Evolutionary conservation across 768 basidiomycete species (phyloP).

Genomic region (Leccinum pellstonianum): DNA sequence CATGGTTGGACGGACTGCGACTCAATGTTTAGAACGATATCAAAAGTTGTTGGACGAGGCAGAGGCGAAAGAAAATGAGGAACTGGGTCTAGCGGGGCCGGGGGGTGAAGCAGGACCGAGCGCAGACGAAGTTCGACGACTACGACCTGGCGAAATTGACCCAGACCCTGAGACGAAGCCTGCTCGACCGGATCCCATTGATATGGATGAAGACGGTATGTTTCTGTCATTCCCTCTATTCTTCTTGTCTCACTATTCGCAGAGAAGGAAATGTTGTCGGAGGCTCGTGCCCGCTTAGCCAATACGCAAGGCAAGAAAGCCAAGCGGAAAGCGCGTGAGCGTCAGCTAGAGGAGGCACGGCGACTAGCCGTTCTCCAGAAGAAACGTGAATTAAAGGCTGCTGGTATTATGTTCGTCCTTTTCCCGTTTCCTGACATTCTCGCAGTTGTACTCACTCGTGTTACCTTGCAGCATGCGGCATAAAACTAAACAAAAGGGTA

Average conservation of each 20-base stretch:
- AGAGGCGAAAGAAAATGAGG: constrained; percentile 94
- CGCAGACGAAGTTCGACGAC: constrained; percentile 86
- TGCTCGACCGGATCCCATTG: constrained; percentile 96
- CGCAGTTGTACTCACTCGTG: constrained; percentile 2
- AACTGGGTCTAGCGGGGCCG: constrained; percentile 86
- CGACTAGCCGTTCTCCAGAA: constrained; percentile 94
- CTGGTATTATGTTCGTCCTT: constrained; percentile 84
- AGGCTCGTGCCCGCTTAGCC: constrained; percentile 94
- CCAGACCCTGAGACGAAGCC: constrained; percentile 99
- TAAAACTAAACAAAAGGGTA: constrained; percentile 94
- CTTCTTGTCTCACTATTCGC: constrained; percentile 6
- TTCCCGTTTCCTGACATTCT: background rate
- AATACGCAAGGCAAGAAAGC: constrained; percentile 99
- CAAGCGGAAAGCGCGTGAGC: constrained; percentile 96
- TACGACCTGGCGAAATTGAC: constrained; percentile 96
- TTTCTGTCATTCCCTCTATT: constrained; percentile 1
- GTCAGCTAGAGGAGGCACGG: constrained; percentile 94
- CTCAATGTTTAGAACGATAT: constrained; percentile 96
- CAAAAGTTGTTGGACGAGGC: constrained; percentile 98
- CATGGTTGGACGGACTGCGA: constrained; percentile 96
- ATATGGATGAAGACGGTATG: constrained; percentile 99
- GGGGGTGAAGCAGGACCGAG: constrained; percentile 76
- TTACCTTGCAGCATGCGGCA: constrained; percentile 67
- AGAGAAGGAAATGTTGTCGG: constrained; percentile 99
- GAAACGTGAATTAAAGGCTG: constrained; percentile 95